Percentiles rank a stretch among this genome's conserved stretches.
phyloP scores from a whole-genome alignment of 805 yeast species.

The Cyberlindnera bimundalis region DNA sequence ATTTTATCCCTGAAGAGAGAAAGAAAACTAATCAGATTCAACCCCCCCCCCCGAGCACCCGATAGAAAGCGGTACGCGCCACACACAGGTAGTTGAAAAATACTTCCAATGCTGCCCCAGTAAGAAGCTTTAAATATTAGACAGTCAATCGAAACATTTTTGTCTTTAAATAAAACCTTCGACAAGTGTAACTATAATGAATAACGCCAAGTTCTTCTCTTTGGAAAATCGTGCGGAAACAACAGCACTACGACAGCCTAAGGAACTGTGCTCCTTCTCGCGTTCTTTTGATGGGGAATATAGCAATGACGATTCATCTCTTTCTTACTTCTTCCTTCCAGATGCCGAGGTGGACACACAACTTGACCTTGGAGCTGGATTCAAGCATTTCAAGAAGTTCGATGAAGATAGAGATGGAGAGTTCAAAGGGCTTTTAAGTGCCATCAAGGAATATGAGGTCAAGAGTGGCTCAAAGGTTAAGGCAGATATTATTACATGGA shows the following conservation, averaged over 20 bases:
- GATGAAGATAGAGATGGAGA: conserved; percentile 56
- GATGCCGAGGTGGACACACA: conserved; percentile 61
- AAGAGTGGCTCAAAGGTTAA: conserved; percentile 40
- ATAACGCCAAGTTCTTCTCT: conserved; percentile 16
- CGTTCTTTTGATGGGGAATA: conserved; percentile 55
- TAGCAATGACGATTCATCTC: conserved; percentile 46
- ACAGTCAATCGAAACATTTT: too few relatives aligned
- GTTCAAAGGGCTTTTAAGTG: conserved; percentile 53
- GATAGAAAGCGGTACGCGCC: background rate
- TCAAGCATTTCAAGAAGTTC: conserved; percentile 50
- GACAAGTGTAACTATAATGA: conserved; percentile 8
- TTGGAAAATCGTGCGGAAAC: conserved; percentile 44
- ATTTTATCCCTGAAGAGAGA: too few relatives aligned
- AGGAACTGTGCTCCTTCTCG: conserved; percentile 69
- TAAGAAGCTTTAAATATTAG: too few relatives aligned
- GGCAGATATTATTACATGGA: conserved; percentile 72
- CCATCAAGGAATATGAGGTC: conserved; percentile 56
- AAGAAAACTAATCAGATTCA: too few relatives aligned
- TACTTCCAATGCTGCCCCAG: background rate
- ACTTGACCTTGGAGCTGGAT: conserved; percentile 65
- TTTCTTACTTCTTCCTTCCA: conserved; percentile 79
- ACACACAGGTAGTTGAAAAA: background rate
- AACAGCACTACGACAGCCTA: conserved; percentile 80
- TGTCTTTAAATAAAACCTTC: too few relatives aligned
- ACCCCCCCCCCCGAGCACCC: too few relatives aligned